phyloP scores from a whole-genome alignment of 1,284 basidiomycete genomes.

The Fomitopsis palustris region DNA sequence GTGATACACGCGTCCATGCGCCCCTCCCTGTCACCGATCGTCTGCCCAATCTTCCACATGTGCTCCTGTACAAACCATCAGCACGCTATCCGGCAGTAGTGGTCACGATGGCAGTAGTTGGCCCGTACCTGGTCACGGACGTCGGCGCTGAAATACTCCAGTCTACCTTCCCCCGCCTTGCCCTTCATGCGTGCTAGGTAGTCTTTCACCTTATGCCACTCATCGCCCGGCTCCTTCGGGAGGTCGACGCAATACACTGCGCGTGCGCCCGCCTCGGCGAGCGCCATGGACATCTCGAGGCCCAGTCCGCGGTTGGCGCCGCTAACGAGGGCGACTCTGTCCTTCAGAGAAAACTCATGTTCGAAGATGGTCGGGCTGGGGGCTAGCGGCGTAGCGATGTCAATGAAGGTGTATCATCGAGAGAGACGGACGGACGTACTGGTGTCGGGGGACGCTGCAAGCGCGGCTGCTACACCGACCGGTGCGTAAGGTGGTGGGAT shows the following conservation, averaged over 20 bases:
- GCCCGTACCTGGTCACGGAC: conserved; percentile 53
- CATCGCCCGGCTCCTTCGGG: conserved; percentile 57
- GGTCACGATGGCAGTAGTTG: too few species aligned
- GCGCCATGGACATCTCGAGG: conserved; percentile 75
- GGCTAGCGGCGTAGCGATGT: conserved; percentile 6
- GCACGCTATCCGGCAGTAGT: background rate
- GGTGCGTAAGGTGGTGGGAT: conserved; percentile 48
- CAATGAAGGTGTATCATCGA: background rate
- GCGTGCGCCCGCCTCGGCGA: conserved; percentile 75
- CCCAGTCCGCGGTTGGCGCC: conserved; percentile 82
- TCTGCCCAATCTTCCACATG: conserved; percentile 34
- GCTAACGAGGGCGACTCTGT: conserved; percentile 73
- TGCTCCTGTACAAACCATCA: conserved; percentile 38
- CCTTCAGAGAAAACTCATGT: conserved; percentile 72
- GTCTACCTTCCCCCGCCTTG: conserved; percentile 35
- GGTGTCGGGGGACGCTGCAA: conserved; percentile 33
- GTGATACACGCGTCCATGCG: conserved; percentile 74
- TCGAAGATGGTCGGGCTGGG: conserved; percentile 41
- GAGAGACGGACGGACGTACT: conserved; percentile 5
- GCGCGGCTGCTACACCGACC: conserved; percentile 59
- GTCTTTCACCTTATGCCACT: conserved; percentile 58
- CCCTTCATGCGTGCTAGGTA: conserved; percentile 45
- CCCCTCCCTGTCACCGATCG: conserved; percentile 58
- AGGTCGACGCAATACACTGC: conserved; percentile 78
- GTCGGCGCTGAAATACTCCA: conserved; percentile 67